A percentile compares a stretch with the other conserved stretches of the same genome.
These are phyloP conservation scores for Prosopis cineraria DNA, from an alignment of 306 rosid genomes.

Conservation along the genomic window DNA sequence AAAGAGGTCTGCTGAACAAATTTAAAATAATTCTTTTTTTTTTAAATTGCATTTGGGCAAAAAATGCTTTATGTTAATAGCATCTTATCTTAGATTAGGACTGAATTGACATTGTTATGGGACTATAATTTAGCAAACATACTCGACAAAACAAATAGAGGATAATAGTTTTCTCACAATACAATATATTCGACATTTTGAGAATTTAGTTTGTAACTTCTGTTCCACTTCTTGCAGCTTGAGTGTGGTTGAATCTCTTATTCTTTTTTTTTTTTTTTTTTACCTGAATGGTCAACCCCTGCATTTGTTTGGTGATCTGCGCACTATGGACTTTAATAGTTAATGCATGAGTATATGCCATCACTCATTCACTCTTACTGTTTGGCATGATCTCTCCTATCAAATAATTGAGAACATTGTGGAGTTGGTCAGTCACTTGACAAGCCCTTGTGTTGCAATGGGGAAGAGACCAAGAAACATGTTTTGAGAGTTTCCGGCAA, in stretches of 20 bases:
- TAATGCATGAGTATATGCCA: neutral
- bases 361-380: neutral
- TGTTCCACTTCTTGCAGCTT: conserved; percentile 23
- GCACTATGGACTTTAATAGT: neutral
- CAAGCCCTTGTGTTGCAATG: neutral
- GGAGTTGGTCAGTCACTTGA: neutral
- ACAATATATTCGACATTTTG: neutral
- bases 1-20: too few relatives aligned
- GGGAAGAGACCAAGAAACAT: neutral
- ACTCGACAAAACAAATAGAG: neutral
- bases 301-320: neutral
- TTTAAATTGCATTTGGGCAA: neutral
- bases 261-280: too few relatives aligned
- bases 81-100: neutral
- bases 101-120: neutral
- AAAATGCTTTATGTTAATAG: neutral
- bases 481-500: neutral
- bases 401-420: neutral
- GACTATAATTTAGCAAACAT: neutral
- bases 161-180: neutral
- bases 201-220: neutral
- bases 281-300: conserved; percentile 18
- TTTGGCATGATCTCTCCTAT: neutral
- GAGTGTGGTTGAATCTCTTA: neutral
- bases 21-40: neutral